These are phyloP conservation scores for Starmerella sp. DNA, from an alignment of 805 yeast genomes.

Conservation along the genomic window DNA sequence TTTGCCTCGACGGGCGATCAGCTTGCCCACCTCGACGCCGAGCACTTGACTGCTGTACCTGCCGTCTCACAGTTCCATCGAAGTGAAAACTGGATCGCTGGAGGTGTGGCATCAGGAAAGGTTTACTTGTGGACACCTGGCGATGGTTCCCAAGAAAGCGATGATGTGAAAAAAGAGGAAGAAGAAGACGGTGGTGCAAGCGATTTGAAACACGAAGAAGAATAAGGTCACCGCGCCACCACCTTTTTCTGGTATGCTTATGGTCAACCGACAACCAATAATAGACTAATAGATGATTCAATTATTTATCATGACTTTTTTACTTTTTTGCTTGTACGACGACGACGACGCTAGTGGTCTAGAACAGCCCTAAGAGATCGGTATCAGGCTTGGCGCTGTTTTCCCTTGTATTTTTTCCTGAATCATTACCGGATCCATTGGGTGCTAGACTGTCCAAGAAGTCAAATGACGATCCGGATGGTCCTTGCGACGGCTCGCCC, in stretches of 20 bases:
- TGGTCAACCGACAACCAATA: not conserved
- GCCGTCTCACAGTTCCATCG: constrained; percentile 82
- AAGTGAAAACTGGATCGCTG: constrained; percentile 76
- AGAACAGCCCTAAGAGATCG: constrained; percentile 28
- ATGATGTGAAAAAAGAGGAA: not conserved
- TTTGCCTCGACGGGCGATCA: constrained; percentile 68
- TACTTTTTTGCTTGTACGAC: too few species aligned
- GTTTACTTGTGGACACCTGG: constrained; percentile 41
- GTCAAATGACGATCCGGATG: not conserved
- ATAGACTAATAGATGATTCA: not conserved
- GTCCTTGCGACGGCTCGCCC: not conserved
- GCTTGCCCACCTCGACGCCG: constrained; percentile 59
- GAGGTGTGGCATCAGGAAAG: constrained; percentile 92
- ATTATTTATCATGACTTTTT: not conserved
- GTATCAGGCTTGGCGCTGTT: constrained; percentile 17
- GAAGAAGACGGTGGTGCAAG: not conserved
- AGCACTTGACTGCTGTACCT: constrained; percentile 74
- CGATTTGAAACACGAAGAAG: not conserved
- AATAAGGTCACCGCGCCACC: not conserved
- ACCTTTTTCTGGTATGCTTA: too few species aligned
- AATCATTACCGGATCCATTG: not conserved
- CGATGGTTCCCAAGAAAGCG: not conserved
- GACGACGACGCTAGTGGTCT: not conserved
- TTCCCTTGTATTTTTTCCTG: not conserved
- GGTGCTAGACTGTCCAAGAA: not conserved